phyloP scores from a whole-genome alignment of 1,284 basidiomycete species.

The Rhodotorula sp. region DNA sequence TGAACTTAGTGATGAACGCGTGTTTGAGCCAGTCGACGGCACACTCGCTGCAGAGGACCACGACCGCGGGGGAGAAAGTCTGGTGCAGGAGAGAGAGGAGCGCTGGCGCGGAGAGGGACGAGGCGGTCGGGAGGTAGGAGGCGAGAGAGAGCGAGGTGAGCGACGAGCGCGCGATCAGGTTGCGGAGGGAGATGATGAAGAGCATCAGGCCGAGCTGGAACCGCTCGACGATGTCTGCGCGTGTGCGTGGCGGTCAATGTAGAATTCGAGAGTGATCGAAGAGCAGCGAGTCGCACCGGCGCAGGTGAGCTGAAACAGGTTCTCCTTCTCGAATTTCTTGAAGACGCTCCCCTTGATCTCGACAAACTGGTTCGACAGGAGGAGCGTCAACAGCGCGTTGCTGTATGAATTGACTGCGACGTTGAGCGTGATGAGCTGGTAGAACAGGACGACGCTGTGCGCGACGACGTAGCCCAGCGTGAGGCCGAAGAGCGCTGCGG shows the following conservation, averaged over 20 bases:
- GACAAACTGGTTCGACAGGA: conserved; percentile 98
- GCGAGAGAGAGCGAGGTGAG: conserved; percentile 65
- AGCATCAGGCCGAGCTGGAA: conserved; percentile 94
- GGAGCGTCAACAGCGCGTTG: conserved; percentile 87
- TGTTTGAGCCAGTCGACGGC: conserved; percentile 99
- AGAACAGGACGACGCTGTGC: conserved; percentile 94
- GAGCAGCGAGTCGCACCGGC: conserved; percentile 63
- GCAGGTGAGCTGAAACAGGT: conserved; percentile 98
- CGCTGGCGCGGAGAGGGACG: conserved; percentile 40
- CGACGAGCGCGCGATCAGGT: conserved; percentile 72
- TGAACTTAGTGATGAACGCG: conserved; percentile 98
- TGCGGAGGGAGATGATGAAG: conserved; percentile 85
- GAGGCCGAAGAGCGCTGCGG: conserved; percentile 80
- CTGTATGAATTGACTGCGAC: conserved; percentile 99
- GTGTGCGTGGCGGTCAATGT: too few species aligned
- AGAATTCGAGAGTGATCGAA: neutral
- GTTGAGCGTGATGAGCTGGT: conserved; percentile 92
- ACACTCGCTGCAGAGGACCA: conserved; percentile 89
- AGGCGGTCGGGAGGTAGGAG: conserved; percentile 59
- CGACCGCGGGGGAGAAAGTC: conserved; percentile 88
- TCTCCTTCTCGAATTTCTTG: conserved; percentile 99
- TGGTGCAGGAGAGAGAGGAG: conserved; percentile 66
- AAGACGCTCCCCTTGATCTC: conserved; percentile 99
- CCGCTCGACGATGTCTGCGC: conserved; percentile 90
- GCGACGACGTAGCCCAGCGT: conserved; percentile 81